phyloP scores from a whole-genome alignment of 495 filamentous ascomycete species.

The Hyphodiscus hymeniophilus region DNA sequence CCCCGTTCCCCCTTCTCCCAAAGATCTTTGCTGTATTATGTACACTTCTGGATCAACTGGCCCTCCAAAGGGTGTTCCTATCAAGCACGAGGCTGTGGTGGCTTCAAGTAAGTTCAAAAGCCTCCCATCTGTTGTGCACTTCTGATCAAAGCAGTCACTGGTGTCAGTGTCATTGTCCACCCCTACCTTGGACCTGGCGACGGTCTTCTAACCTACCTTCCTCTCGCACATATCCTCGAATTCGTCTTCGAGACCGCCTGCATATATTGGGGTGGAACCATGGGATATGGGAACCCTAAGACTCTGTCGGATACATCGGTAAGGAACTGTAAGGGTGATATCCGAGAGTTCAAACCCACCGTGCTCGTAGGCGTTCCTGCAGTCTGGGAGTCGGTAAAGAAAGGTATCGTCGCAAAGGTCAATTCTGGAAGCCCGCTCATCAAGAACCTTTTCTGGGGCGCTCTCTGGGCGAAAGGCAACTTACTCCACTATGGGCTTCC shows the following conservation, averaged over 20 bases:
- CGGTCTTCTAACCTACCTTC: conserved; percentile 82
- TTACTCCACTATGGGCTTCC: conserved; percentile 70
- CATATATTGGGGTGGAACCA: conserved; percentile 89
- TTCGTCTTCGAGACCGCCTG: conserved; percentile 94
- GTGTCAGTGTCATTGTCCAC: conserved; percentile 79
- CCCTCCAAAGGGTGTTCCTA: conserved; percentile 86
- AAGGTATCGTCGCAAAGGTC: conserved; percentile 85
- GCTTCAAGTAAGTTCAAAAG: conserved; percentile 59
- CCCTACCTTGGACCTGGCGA: conserved; percentile 82
- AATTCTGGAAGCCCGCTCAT: conserved; percentile 63
- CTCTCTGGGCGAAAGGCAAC: conserved; percentile 74
- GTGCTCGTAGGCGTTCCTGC: conserved; percentile 92
- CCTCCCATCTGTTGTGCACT: not conserved
- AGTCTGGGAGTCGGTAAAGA: conserved; percentile 98
- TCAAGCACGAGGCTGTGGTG: conserved; percentile 84
- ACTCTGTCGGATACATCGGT: conserved; percentile 87
- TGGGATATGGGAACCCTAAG: conserved; percentile 94
- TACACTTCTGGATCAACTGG: conserved; percentile 99
- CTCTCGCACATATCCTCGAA: conserved; percentile 91
- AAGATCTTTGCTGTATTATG: conserved; percentile 98
- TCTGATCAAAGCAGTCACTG: conserved; percentile 55
- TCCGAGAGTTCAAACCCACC: conserved; percentile 85
- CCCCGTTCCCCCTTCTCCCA: conserved; percentile 66
- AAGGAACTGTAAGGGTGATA: conserved; percentile 91
- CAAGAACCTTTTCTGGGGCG: conserved; percentile 87